Conservation (phyloP, 108 stramenopile genomes). For the Pseudonitzschia delicatissima region DNA sequence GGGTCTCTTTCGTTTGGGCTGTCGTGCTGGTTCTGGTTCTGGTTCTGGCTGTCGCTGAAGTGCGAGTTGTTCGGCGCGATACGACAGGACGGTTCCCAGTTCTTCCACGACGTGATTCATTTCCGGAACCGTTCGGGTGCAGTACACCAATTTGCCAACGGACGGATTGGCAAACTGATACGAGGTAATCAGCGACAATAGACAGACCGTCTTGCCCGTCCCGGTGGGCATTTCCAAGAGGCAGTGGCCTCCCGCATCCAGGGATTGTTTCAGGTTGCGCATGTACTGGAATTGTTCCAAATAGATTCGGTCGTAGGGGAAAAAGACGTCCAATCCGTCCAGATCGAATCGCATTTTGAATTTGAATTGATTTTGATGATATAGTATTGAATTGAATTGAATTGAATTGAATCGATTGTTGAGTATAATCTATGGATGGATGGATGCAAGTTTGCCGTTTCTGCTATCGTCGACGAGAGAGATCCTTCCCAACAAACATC, state of each 20-base stretch:
- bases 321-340: slow-evolving; percentile 98
- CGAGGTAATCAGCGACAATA: slow-evolving; percentile 94
- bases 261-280: slow-evolving; percentile 94
- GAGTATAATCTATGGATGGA: too few relatives aligned
- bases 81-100: slow-evolving; percentile 87
- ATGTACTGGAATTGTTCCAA: slow-evolving; percentile 99
- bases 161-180: slow-evolving; percentile 93
- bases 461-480: too few relatives aligned
- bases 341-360: slow-evolving; percentile 84
- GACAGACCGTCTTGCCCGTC: slow-evolving; percentile 78
- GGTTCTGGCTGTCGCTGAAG: slow-evolving; percentile 9
- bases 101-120: slow-evolving; percentile 99
- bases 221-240: slow-evolving; percentile 98
- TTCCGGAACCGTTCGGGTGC: slow-evolving; percentile 99
- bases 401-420: too few relatives aligned
- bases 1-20: slow-evolving; percentile 31
- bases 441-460: too few relatives aligned
- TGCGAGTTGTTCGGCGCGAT: slow-evolving; percentile 78
- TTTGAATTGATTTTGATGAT: background rate
- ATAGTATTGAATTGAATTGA: background rate
- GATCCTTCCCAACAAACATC: too few relatives aligned
- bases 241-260: slow-evolving; percentile 97
- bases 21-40: background rate
- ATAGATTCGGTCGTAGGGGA: slow-evolving; percentile 97
- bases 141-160: slow-evolving; percentile 97